These are phyloP conservation scores for Linum tenue DNA, from an alignment of 345 rosid species.

Conservation along the genomic window DNA sequence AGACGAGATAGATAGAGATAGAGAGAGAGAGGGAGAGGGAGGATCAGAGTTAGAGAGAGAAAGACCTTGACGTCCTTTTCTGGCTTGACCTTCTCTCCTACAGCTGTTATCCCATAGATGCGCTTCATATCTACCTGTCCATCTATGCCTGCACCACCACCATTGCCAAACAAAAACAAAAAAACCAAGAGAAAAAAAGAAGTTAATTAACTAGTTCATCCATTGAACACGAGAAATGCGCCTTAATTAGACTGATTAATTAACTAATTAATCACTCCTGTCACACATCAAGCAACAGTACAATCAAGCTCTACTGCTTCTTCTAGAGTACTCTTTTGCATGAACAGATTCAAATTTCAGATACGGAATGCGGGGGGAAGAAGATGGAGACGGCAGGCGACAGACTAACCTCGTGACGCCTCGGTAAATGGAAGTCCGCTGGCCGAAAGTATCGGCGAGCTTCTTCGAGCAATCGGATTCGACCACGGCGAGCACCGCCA, in stretches of 20 bases:
- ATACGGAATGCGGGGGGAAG: no score
- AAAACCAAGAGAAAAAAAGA: no score
- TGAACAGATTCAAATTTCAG: no score
- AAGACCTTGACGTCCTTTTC: constrained; percentile 99
- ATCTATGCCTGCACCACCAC: constrained; percentile 54
- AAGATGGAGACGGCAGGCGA: no score
- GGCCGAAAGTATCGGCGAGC: constrained; percentile 75
- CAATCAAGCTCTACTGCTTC: no score
- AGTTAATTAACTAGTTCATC: background rate
- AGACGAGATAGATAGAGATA: background rate
- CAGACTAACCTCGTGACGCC: constrained; percentile 71
- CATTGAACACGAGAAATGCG: background rate
- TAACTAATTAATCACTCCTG: no score
- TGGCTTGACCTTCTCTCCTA: constrained; percentile 95
- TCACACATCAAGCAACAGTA: no score
- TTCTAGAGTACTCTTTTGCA: no score
- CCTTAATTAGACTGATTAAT: background rate
- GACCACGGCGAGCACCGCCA: constrained; percentile 20
- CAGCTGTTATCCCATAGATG: constrained; percentile 99
- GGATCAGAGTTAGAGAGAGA: constrained; percentile 2
- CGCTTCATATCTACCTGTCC: constrained; percentile 98
- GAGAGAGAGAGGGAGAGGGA: background rate
- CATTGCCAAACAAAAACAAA: no score
- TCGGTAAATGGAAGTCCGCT: constrained; percentile 88
- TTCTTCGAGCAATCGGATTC: constrained; percentile 56